phyloP scores from a whole-genome alignment of 2,329 filamentous ascomycete genomes.

The Fusarium fujikuroi region DNA sequence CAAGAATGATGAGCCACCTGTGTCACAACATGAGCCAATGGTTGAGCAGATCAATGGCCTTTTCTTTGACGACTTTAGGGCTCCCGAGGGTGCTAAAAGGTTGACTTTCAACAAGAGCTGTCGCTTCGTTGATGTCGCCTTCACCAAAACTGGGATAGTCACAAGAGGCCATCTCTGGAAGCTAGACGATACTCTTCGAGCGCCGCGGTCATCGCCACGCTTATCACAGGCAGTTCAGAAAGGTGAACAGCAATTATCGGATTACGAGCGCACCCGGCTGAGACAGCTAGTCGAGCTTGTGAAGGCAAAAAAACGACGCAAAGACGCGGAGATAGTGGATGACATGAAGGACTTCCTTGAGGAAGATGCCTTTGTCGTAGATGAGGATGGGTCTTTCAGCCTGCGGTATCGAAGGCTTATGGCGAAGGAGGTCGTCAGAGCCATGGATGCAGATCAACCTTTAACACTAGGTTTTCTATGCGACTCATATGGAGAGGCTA shows the following conservation, averaged over 20 bases:
- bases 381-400: constrained; percentile 20
- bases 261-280: constrained; percentile 25
- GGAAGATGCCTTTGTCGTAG: constrained; percentile 7
- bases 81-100: constrained; percentile 15
- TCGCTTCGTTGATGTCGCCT: constrained; percentile 34
- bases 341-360: constrained; percentile 16
- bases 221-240: constrained; percentile 18
- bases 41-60: constrained; percentile 21
- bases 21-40: not conserved
- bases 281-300: constrained; percentile 25
- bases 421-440: constrained; percentile 30
- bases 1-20: constrained; percentile 41
- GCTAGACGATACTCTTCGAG: constrained; percentile 28
- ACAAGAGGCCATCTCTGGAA: constrained; percentile 44
- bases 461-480: constrained; percentile 33
- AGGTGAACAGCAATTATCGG: constrained; percentile 15
- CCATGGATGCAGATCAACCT: constrained; percentile 24
- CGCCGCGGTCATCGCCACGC: constrained; percentile 12
- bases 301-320: not conserved
- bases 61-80: constrained; percentile 35
- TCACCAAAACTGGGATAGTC: constrained; percentile 27
- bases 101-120: constrained; percentile 45
- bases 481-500: not conserved
- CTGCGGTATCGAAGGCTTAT: constrained; percentile 30
- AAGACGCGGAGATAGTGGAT: not conserved